Conservation (phyloP, 2,329 filamentous ascomycete genomes). For the Chaetothyriales sp. region DNA sequence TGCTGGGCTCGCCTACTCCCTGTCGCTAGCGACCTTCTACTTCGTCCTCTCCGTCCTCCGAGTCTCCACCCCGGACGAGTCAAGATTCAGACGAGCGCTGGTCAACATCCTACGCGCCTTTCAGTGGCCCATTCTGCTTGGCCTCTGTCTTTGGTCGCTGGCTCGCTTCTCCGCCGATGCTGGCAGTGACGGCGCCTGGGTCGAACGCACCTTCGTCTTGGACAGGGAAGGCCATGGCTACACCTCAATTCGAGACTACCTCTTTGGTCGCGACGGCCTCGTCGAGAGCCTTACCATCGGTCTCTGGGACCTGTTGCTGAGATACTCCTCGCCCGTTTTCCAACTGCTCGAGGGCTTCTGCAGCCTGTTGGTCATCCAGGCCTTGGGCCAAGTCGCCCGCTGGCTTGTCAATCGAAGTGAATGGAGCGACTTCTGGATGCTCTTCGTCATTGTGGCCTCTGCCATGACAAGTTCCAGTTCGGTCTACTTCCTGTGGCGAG, state of each 20-base stretch:
- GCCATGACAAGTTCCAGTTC: slow-evolving; percentile 86
- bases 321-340: slow-evolving; percentile 86
- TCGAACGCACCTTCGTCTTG: slow-evolving; percentile 59
- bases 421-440: slow-evolving; percentile 93
- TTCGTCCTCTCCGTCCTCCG: slow-evolving; percentile 70
- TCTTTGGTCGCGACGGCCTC: slow-evolving; percentile 74
- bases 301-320: slow-evolving; percentile 72
- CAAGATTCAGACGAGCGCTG: slow-evolving; percentile 57
- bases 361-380: slow-evolving; percentile 88
- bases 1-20: slow-evolving; percentile 84
- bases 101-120: slow-evolving; percentile 54
- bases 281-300: slow-evolving; percentile 68
- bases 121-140: slow-evolving; percentile 77
- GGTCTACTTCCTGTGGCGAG: slow-evolving; percentile 90
- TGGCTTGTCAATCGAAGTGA: slow-evolving; percentile 83
- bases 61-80: slow-evolving; percentile 63
- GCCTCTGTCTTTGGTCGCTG: slow-evolving; percentile 82
- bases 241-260: slow-evolving; percentile 62
- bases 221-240: slow-evolving; percentile 40
- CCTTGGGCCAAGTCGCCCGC: slow-evolving; percentile 80
- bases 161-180: slow-evolving; percentile 89
- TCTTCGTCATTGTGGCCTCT: slow-evolving; percentile 71
- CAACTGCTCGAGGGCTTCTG: slow-evolving; percentile 94
- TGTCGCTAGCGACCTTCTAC: slow-evolving; percentile 80
- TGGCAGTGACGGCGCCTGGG: slow-evolving; percentile 58